Evolutionary conservation across 2,329 filamentous ascomycete genomes (phyloP).

Genomic region (Knufia petricola): DNA sequence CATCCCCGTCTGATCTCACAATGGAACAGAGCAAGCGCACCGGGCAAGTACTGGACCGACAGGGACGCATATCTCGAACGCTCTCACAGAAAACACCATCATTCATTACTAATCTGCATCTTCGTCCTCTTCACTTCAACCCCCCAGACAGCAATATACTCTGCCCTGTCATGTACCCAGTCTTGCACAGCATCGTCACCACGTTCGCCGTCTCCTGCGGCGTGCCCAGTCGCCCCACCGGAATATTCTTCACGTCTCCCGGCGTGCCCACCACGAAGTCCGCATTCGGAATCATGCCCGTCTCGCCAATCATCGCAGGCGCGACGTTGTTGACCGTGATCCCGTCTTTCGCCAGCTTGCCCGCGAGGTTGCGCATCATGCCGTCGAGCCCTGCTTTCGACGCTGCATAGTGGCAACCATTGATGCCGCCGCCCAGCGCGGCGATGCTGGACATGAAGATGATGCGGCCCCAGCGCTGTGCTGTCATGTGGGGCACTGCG

Average conservation of each 20-base stretch:
- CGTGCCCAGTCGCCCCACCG: slow-evolving; percentile 48
- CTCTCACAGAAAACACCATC: too few species aligned
- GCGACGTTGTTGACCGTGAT: slow-evolving; percentile 61
- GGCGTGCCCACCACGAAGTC: slow-evolving; percentile 43
- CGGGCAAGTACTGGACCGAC: too few species aligned
- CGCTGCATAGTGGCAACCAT: slow-evolving; percentile 46
- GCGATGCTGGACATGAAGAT: slow-evolving; percentile 57
- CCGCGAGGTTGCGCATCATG: slow-evolving; percentile 57
- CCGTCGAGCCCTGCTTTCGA: slow-evolving; percentile 54
- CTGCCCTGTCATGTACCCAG: slow-evolving; percentile 52
- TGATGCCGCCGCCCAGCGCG: slow-evolving; percentile 53
- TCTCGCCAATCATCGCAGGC: slow-evolving; percentile 58
- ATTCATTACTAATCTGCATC: too few species aligned
- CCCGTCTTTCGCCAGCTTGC: slow-evolving; percentile 48
- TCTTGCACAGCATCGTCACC: slow-evolving; percentile 51
- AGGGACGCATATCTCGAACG: too few species aligned
- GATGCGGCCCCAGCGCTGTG: slow-evolving; percentile 53
- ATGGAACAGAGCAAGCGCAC: too few species aligned
- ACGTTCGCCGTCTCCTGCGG: slow-evolving; percentile 52
- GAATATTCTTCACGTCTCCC: slow-evolving; percentile 51
- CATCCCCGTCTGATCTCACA: too few species aligned
- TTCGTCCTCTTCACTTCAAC: slow-evolving; percentile 35
- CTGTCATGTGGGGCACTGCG: slow-evolving; percentile 51
- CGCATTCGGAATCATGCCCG: slow-evolving; percentile 52
- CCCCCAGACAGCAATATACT: slow-evolving; percentile 46